Percentiles rank a stretch among this genome's conserved stretches.
These are phyloP conservation scores for Purshia tridentata DNA, from an alignment of 306 rosid species.

Conservation along the genomic window DNA sequence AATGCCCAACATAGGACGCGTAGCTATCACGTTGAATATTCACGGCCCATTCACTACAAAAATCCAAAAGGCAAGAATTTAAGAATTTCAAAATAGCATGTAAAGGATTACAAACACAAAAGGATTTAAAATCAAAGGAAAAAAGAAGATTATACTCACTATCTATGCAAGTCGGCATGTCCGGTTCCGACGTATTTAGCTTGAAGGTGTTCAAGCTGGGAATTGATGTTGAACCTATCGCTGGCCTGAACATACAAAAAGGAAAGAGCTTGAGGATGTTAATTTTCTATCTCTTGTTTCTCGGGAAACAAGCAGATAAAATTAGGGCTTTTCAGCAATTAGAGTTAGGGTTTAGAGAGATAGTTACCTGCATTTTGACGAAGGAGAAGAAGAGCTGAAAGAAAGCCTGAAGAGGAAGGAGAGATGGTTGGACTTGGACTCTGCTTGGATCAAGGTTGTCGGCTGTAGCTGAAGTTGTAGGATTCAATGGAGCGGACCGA, in stretches of 20 bases:
- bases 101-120: background rate
- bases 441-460: no score
- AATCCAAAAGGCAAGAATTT: background rate
- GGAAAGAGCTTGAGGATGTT: background rate
- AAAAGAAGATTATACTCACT: constrained; percentile 36
- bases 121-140: background rate
- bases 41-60: constrained; percentile 87
- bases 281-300: background rate
- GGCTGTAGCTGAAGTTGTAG: no score
- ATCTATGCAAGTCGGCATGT: constrained; percentile 89
- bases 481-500: no score
- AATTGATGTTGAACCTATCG: constrained; percentile 93
- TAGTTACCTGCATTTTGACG: constrained; percentile 31
- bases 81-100: background rate
- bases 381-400: constrained; percentile 3
- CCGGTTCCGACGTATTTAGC: constrained; percentile 98
- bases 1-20: constrained; percentile 89
- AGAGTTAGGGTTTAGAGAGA: no score
- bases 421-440: no score
- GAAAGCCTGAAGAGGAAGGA: no score
- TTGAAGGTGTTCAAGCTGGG: constrained; percentile 92
- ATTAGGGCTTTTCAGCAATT: background rate
- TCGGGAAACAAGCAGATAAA: background rate
- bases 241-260: constrained; percentile 59
- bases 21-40: constrained; percentile 97